phyloP scores from a whole-genome alignment of 1,284 basidiomycete species.

The Porphyrellus sp. region DNA sequence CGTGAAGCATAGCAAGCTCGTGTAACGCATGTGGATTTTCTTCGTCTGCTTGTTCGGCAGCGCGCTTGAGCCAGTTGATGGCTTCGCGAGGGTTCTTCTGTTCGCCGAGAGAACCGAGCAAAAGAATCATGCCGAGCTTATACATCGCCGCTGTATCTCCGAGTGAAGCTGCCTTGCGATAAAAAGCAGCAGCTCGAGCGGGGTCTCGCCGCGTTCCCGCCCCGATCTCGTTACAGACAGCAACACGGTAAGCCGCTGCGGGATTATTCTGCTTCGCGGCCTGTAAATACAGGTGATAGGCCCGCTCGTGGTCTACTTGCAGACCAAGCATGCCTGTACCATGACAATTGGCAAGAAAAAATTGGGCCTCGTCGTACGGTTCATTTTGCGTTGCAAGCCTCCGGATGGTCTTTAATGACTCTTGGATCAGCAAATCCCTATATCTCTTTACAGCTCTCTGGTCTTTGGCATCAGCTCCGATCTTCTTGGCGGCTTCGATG shows the following conservation, averaged over 20 bases:
- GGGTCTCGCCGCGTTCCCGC: constrained; percentile 93
- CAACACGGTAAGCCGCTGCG: constrained; percentile 93
- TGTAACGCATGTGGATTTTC: constrained; percentile 98
- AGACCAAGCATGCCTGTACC: constrained; percentile 94
- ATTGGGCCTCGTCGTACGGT: constrained; percentile 96
- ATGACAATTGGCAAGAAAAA: constrained; percentile 97
- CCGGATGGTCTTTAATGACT: constrained; percentile 91
- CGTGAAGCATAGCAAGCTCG: constrained; percentile 92
- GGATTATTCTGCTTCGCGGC: constrained; percentile 97
- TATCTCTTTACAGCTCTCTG: constrained; percentile 85
- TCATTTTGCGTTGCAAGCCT: constrained; percentile 87
- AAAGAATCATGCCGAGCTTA: constrained; percentile 94
- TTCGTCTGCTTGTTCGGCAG: constrained; percentile 96
- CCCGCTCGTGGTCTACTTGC: constrained; percentile 95
- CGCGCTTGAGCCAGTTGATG: constrained; percentile 91
- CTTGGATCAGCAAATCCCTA: constrained; percentile 82
- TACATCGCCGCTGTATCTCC: constrained; percentile 99
- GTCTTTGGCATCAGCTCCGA: constrained; percentile 70
- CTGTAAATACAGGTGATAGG: constrained; percentile 97
- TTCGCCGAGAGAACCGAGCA: constrained; percentile 84
- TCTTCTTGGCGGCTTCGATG: constrained; percentile 97
- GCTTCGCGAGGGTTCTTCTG: constrained; percentile 87
- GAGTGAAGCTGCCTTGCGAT: constrained; percentile 92
- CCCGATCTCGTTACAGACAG: constrained; percentile 99
- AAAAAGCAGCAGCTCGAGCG: constrained; percentile 89